phyloP scores from a whole-genome alignment of 2,329 filamentous ascomycete genomes.

The Eutypella sp. region DNA sequence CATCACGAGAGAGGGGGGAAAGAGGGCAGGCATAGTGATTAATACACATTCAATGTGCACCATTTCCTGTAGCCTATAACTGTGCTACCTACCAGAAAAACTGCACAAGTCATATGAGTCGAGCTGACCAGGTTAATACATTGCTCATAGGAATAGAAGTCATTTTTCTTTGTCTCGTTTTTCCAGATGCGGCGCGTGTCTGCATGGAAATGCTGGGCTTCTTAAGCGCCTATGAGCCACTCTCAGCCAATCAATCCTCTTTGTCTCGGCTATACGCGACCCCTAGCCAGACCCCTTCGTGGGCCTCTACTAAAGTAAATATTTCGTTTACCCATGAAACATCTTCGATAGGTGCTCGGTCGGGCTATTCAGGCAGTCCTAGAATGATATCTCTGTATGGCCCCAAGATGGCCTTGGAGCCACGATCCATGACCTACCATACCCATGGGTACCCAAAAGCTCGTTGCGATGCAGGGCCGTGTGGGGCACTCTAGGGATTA shows the following conservation, averaged over 20 bases:
- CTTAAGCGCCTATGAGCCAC: slow-evolving; percentile 21
- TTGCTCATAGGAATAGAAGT: slow-evolving; percentile 8
- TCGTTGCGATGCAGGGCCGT: too few species aligned
- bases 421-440: too few species aligned
- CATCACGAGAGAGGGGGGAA: too few species aligned
- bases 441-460: too few species aligned
- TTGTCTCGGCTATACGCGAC: slow-evolving; percentile 10
- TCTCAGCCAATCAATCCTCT: slow-evolving; percentile 23
- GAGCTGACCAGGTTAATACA: slow-evolving; percentile 4
- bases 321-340: background rate
- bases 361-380: too few species aligned
- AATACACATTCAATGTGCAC: background rate
- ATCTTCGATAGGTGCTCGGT: too few species aligned
- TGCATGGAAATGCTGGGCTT: slow-evolving; percentile 3
- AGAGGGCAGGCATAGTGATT: background rate
- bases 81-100: background rate
- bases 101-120: background rate
- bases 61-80: background rate
- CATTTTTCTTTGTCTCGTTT: slow-evolving; percentile 18
- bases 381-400: too few species aligned
- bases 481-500: too few species aligned
- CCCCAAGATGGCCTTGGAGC: too few species aligned
- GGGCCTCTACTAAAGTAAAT: background rate
- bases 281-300: slow-evolving; percentile 4
- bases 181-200: slow-evolving; percentile 17